A percentile compares a stretch with the other conserved stretches of the same genome.
Evolutionary conservation across 208 protist species (phyloP).

Genomic region (Jaenimonas drosophilae): DNA sequence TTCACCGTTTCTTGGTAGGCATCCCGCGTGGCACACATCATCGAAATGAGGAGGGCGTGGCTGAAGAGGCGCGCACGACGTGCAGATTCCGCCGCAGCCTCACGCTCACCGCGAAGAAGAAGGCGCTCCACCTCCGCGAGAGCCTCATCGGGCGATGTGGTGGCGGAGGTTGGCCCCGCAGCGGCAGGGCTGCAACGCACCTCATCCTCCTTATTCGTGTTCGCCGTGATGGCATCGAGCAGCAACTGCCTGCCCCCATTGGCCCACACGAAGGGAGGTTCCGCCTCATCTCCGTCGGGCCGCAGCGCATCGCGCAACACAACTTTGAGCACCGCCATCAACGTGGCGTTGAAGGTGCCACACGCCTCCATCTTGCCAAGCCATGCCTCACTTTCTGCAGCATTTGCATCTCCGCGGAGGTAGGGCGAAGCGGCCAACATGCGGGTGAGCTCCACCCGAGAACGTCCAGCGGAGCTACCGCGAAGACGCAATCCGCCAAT

Average conservation of each 20-base stretch:
- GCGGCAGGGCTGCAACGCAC: not conserved
- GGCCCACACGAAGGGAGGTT: not conserved
- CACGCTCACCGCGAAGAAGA: slow-evolving; percentile 43
- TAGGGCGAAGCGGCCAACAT: not conserved
- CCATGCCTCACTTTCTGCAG: not conserved
- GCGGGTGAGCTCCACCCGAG: not conserved
- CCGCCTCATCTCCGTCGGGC: not conserved
- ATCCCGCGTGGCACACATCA: slow-evolving; percentile 81
- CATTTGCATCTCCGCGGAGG: not conserved
- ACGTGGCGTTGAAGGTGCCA: no score
- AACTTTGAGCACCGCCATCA: slow-evolving; percentile 1
- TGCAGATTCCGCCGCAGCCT: slow-evolving; percentile 49
- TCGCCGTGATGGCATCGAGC: not conserved
- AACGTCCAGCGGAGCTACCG: no score
- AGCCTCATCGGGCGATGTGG: no score
- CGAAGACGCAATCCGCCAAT: no score
- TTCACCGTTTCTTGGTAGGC: slow-evolving; percentile 49
- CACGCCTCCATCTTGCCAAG: no score
- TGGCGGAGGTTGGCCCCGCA: no score
- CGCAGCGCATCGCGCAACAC: not conserved
- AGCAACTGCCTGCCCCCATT: not conserved
- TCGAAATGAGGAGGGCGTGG: slow-evolving; percentile 76
- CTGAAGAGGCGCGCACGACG: slow-evolving; percentile 36
- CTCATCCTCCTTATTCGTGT: slow-evolving; percentile 3
- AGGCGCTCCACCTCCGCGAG: slow-evolving; percentile 45